phyloP scores from a whole-genome alignment of 306 rosid species.

The Gynostemma pentaphyllum region DNA sequence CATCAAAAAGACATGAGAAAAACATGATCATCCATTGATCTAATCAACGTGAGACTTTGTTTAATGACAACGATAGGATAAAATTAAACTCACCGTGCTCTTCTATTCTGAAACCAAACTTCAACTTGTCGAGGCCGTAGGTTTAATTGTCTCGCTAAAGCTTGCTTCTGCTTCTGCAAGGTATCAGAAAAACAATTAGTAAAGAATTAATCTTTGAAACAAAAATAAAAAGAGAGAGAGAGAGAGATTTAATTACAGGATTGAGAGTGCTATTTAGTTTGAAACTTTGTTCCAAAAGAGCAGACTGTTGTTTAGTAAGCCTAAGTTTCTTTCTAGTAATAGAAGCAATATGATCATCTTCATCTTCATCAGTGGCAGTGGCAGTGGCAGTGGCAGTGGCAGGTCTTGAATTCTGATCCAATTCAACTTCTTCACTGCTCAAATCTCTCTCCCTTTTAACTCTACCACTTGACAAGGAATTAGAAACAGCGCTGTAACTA shows the following conservation, averaged over 20 bases:
- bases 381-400: too few species aligned
- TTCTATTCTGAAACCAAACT: conserved; percentile 97
- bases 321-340: conserved; percentile 89
- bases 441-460: conserved; percentile 82
- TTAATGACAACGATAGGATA: too few species aligned
- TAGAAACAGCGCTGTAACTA: conserved; percentile 54
- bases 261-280: conserved; percentile 92
- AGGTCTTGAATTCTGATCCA: conserved; percentile 58
- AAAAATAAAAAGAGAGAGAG: conserved; percentile 6
- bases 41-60: too few species aligned
- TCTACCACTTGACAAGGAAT: conserved; percentile 59
- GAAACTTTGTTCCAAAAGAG: conserved; percentile 86
- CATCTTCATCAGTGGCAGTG: conserved; percentile 88
- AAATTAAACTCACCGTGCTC: conserved; percentile 64
- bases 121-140: conserved; percentile 89
- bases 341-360: conserved; percentile 58
- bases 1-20: too few species aligned
- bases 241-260: conserved; percentile 41
- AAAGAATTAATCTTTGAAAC: background rate
- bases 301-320: conserved; percentile 81
- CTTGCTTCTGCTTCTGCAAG: conserved; percentile 82
- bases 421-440: conserved; percentile 51
- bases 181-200: background rate
- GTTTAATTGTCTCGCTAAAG: conserved; percentile 65
- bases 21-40: too few species aligned